Percentiles rank a stretch among this genome's conserved stretches.
These are phyloP conservation scores for Thraustotheca clavata DNA, from an alignment of 352 stramenopile genomes.

Conservation along the genomic window DNA sequence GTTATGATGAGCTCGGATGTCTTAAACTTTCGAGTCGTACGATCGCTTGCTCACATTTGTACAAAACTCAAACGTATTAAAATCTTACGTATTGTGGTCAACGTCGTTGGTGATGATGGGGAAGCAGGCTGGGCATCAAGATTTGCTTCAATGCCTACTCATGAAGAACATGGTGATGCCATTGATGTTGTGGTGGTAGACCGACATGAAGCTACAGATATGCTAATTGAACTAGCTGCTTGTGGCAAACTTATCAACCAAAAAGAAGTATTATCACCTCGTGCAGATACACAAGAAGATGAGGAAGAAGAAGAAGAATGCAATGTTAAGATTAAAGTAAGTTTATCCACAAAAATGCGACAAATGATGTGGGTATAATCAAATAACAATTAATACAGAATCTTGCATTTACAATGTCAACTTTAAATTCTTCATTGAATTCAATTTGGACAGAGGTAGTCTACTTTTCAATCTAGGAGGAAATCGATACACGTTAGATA, in stretches of 20 bases:
- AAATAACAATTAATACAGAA: no score
- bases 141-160: slow-evolving; percentile 46
- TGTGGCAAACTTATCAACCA: slow-evolving; percentile 56
- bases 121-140: slow-evolving; percentile 20
- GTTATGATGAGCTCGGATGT: slow-evolving; percentile 53
- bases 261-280: slow-evolving; percentile 31
- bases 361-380: slow-evolving; percentile 42
- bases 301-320: slow-evolving; percentile 30
- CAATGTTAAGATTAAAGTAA: slow-evolving; percentile 27
- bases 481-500: no score
- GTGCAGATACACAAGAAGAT: slow-evolving; percentile 31
- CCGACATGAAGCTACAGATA: slow-evolving; percentile 48
- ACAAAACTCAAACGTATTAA: slow-evolving; percentile 36
- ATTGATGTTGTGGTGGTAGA: slow-evolving; percentile 60
- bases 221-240: slow-evolving; percentile 55
- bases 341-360: slow-evolving; percentile 35
- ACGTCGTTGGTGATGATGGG: slow-evolving; percentile 29
- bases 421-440: no score
- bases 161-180: slow-evolving; percentile 45
- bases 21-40: slow-evolving; percentile 47
- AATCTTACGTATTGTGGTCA: slow-evolving; percentile 49
- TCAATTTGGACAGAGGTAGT: no score
- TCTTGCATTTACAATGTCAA: no score
- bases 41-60: slow-evolving; percentile 37
- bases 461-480: no score